These are phyloP conservation scores for Colletotrichum ledebouriae DNA, from an alignment of 2,329 filamentous ascomycete genomes.

Conservation along the genomic window DNA sequence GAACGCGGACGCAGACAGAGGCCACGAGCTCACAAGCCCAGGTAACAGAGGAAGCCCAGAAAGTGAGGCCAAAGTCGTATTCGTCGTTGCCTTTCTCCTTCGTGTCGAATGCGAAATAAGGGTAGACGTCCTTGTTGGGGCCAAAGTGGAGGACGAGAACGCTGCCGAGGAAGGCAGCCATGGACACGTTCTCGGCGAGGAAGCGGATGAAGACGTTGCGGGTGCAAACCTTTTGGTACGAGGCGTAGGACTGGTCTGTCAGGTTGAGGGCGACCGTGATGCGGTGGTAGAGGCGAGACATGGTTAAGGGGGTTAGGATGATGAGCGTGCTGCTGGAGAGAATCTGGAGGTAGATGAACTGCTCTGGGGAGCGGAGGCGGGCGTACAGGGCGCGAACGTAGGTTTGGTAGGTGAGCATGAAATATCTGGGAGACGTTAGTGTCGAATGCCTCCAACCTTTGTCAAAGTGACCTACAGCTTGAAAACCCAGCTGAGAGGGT, in stretches of 20 bases:
- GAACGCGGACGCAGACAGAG: conserved; percentile 69
- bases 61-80: conserved; percentile 75
- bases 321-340: conserved; percentile 74
- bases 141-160: conserved; percentile 77
- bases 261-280: conserved; percentile 66
- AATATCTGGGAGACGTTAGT: conserved; percentile 63
- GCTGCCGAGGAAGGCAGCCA: conserved; percentile 76
- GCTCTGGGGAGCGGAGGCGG: conserved; percentile 72
- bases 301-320: conserved; percentile 73
- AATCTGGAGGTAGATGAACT: conserved; percentile 75
- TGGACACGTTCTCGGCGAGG: conserved; percentile 75
- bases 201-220: conserved; percentile 77
- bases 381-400: conserved; percentile 79
- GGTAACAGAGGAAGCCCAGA: conserved; percentile 73
- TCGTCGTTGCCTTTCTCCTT: conserved; percentile 54
- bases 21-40: conserved; percentile 77
- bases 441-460: conserved; percentile 22
- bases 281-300: conserved; percentile 71
- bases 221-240: conserved; percentile 75
- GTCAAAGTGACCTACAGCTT: conserved; percentile 67
- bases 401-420: conserved; percentile 78
- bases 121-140: conserved; percentile 76
- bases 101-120: conserved; percentile 76
- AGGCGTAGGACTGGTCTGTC: conserved; percentile 70
- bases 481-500: conserved; percentile 79